These are phyloP conservation scores for Plasmodium relictum DNA, from an alignment of 169 alveolate genomes.

Conservation along the genomic window DNA sequence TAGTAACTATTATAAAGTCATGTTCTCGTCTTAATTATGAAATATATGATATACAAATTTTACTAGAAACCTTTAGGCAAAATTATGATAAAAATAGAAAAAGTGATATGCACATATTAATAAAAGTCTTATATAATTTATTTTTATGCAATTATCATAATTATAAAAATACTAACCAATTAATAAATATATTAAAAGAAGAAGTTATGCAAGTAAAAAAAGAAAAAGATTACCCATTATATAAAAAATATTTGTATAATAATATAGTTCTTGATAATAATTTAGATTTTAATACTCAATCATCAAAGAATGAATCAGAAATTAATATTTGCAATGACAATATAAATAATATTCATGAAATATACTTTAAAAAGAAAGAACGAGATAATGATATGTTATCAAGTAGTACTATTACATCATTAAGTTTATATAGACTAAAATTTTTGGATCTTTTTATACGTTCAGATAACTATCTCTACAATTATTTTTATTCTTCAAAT, in stretches of 20 bases:
- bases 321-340: constrained; percentile 34
- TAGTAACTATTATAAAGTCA: constrained; percentile 45
- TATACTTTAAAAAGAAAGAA: constrained; percentile 28
- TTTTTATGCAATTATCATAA: constrained; percentile 53
- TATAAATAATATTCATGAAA: constrained; percentile 42
- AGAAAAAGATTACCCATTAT: constrained; percentile 37
- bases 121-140: constrained; percentile 58
- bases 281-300: neutral
- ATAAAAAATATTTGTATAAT: constrained; percentile 57
- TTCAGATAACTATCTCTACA: constrained; percentile 59
- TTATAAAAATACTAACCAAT: constrained; percentile 51
- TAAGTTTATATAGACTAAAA: constrained; percentile 58
- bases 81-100: constrained; percentile 15
- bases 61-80: constrained; percentile 23
- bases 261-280: constrained; percentile 44
- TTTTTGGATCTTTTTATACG: constrained; percentile 40
- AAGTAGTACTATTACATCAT: constrained; percentile 4
- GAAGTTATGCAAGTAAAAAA: constrained; percentile 1
- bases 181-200: constrained; percentile 39
- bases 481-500: constrained; percentile 27
- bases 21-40: constrained; percentile 72
- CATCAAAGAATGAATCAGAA: neutral
- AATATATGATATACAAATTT: constrained; percentile 31
- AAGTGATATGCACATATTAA: constrained; percentile 28
- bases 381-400: neutral